Evolutionary conservation across 164 flowering plant species (phyloP).

Genomic region (Aristolochia contorta): DNA sequence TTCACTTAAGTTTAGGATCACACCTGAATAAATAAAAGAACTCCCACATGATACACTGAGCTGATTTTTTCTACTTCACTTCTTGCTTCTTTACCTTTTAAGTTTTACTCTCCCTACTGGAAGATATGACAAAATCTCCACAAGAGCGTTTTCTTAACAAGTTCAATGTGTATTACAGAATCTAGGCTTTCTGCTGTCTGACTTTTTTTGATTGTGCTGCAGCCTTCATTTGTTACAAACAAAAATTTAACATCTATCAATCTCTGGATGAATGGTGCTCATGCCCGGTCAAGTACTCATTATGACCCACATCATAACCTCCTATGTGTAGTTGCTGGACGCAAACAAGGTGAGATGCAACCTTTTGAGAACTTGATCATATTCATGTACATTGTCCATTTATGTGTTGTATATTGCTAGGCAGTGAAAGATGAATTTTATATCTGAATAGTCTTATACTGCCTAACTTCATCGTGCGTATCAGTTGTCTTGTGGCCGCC

Average conservation of each 20-base stretch:
- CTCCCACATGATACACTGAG: too few relatives aligned
- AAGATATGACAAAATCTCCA: too few relatives aligned
- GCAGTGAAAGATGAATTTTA: background rate
- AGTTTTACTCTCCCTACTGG: too few relatives aligned
- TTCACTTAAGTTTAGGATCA: too few relatives aligned
- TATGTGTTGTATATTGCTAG: background rate
- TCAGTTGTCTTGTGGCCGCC: constrained; percentile 95
- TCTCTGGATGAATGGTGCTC: constrained; percentile 86
- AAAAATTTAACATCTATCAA: constrained; percentile 61
- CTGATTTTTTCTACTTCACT: too few relatives aligned
- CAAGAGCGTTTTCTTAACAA: too few relatives aligned
- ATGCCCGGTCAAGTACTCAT: constrained; percentile 79
- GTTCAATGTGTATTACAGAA: too few relatives aligned
- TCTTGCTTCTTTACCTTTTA: too few relatives aligned
- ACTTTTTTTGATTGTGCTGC: constrained; percentile 12
- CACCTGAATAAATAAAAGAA: too few relatives aligned
- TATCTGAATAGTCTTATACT: background rate
- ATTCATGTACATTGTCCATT: background rate
- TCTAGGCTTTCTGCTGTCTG: too few relatives aligned
- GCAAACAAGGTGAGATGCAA: constrained; percentile 61
- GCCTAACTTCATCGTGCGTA: constrained; percentile 2
- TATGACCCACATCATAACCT: constrained; percentile 96
- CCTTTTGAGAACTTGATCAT: background rate
- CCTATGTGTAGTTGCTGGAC: constrained; percentile 70
- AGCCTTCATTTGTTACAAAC: constrained; percentile 62